phyloP scores from a whole-genome alignment of 495 filamentous ascomycete genomes.

The Chaetomium fimeti region DNA sequence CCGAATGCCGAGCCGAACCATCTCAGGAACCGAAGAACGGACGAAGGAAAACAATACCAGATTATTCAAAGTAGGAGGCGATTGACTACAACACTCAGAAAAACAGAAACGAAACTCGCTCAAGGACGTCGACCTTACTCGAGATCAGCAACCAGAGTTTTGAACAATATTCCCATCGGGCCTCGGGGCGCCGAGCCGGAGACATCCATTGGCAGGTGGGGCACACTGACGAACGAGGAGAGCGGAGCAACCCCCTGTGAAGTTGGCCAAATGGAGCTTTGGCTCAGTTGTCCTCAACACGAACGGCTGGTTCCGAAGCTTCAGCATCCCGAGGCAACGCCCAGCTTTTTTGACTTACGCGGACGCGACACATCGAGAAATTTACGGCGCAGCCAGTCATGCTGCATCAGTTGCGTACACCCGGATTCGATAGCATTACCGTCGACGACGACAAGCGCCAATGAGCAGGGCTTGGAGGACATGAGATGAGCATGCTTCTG shows the following conservation, averaged over 20 bases:
- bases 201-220: slow-evolving; percentile 28
- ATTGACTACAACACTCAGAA: no score
- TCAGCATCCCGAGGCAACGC: neutral
- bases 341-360: neutral
- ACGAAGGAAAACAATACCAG: neutral
- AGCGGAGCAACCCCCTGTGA: slow-evolving; percentile 22
- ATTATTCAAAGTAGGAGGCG: neutral
- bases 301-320: neutral
- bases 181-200: neutral
- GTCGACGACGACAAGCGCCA: slow-evolving; percentile 19
- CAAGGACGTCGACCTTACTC: no score
- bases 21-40: no score
- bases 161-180: no score
- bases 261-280: slow-evolving; percentile 25
- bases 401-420: slow-evolving; percentile 23
- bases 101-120: no score
- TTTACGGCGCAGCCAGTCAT: slow-evolving; percentile 22
- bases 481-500: slow-evolving; percentile 31
- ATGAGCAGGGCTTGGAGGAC: slow-evolving; percentile 10
- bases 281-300: slow-evolving; percentile 30
- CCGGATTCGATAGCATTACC: neutral
- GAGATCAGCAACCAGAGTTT: no score
- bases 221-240: slow-evolving; percentile 12
- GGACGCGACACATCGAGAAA: neutral
- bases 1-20: neutral